Evolutionary conservation across 257 asterid species (phyloP).

Genomic region (Nicotiana otophora): DNA sequence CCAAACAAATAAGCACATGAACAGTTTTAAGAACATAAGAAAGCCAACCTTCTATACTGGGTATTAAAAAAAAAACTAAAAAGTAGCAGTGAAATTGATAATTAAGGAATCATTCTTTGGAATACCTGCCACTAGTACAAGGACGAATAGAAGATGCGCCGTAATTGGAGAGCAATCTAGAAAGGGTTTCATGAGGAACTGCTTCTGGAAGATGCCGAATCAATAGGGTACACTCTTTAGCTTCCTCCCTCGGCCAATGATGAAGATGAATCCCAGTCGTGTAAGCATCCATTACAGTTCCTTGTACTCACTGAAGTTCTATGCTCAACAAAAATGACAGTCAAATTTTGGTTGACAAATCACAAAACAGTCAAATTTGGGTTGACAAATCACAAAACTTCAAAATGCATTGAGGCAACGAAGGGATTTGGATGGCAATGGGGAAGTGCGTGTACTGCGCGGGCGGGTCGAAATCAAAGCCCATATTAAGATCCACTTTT

Average conservation of each 20-base stretch:
- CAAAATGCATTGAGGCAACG: too few relatives aligned
- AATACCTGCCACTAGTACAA: constrained; percentile 50
- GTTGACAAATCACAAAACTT: too few relatives aligned
- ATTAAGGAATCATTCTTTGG: not conserved
- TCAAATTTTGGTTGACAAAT: not conserved
- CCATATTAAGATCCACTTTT: too few relatives aligned
- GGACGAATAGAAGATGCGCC: constrained; percentile 67
- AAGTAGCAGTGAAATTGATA: not conserved
- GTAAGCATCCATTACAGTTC: not conserved
- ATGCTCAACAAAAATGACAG: not conserved
- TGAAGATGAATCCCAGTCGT: constrained; percentile 23
- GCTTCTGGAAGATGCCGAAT: constrained; percentile 93
- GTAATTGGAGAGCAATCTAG: constrained; percentile 70
- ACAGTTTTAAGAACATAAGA: not conserved
- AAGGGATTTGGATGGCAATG: too few relatives aligned
- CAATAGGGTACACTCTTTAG: constrained; percentile 35
- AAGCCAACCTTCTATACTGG: not conserved
- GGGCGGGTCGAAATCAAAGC: too few relatives aligned
- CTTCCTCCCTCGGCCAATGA: constrained; percentile 3
- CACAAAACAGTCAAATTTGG: not conserved
- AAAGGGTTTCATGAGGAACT: constrained; percentile 58
- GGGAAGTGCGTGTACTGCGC: too few relatives aligned
- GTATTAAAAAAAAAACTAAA: not conserved
- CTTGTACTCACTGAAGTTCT: constrained; percentile 1
- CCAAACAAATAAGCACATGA: not conserved